Conservation (phyloP, 306 rosid genomes). For the Herpetospermum pedunculosum region DNA sequence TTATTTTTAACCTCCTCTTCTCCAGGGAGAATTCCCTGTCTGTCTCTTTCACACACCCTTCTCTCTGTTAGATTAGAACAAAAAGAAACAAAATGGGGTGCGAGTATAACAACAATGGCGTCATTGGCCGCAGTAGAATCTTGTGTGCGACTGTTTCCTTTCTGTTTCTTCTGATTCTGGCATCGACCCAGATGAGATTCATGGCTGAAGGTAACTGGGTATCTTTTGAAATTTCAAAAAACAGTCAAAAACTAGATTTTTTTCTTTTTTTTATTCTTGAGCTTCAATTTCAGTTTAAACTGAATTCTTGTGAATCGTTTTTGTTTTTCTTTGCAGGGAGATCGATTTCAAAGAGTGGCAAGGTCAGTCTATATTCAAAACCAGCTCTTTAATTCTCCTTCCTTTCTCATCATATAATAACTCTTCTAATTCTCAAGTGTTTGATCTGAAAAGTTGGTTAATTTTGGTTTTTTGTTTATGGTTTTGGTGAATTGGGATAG, state of each 20-base stretch:
- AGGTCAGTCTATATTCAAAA: slow-evolving; percentile 5
- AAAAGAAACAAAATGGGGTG: slow-evolving; percentile 25
- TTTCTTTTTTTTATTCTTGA: background rate
- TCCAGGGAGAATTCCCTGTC: background rate
- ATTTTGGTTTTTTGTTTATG: background rate
- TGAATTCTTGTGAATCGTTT: background rate
- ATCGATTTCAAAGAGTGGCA: slow-evolving; percentile 12
- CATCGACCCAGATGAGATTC: slow-evolving; percentile 41
- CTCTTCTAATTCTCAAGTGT: too few relatives aligned
- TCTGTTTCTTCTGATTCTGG: slow-evolving; percentile 40
- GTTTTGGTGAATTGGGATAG: slow-evolving; percentile 21
- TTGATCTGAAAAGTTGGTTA: too few relatives aligned
- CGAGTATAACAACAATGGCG: slow-evolving; percentile 3
- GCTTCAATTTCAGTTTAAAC: background rate
- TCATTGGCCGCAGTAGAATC: slow-evolving; percentile 18
- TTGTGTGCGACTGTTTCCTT: slow-evolving; percentile 21
- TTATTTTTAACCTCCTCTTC: slow-evolving; percentile 5
- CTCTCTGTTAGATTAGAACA: background rate
- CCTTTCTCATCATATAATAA: too few relatives aligned
- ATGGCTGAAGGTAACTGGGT: slow-evolving; percentile 48
- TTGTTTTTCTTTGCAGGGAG: slow-evolving; percentile 35
- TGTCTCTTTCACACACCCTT: background rate
- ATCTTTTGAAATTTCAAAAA: slow-evolving; percentile 5
- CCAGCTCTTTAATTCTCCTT: background rate
- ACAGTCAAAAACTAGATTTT: background rate